Evolutionary conservation across 495 filamentous ascomycete species (phyloP).

Genomic region (Darksidea phi): DNA sequence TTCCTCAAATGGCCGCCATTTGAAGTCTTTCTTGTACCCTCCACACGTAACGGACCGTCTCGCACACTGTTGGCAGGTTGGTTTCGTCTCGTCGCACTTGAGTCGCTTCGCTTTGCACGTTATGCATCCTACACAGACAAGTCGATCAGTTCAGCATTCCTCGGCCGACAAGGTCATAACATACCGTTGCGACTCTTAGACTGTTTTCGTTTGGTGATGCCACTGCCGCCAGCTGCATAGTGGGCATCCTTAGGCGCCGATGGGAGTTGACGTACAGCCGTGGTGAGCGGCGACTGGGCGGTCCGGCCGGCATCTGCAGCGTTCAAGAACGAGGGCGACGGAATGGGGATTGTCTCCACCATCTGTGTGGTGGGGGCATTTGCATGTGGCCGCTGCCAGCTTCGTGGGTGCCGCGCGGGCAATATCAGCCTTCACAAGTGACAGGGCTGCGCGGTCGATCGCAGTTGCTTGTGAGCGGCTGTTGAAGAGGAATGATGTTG

Average conservation of each 20-base stretch:
- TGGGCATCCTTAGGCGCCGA: constrained; percentile 35
- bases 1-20: constrained; percentile 78
- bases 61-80: constrained; percentile 68
- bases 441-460: background rate
- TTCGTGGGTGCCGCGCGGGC: background rate
- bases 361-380: constrained; percentile 30
- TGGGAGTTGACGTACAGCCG: constrained; percentile 41
- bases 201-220: constrained; percentile 65
- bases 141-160: background rate
- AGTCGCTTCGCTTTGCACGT: constrained; percentile 78
- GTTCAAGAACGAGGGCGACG: constrained; percentile 61
- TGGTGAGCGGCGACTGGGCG: constrained; percentile 25
- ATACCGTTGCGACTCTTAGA: constrained; percentile 83
- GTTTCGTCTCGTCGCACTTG: constrained; percentile 79
- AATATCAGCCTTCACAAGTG: background rate
- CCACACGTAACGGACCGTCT: constrained; percentile 68
- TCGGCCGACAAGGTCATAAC: constrained; percentile 25
- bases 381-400: background rate
- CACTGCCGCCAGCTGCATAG: constrained; percentile 29
- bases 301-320: constrained; percentile 28
- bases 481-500: constrained; percentile 14
- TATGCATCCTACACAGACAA: constrained; percentile 58
- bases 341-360: constrained; percentile 61
- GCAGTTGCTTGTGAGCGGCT: background rate
- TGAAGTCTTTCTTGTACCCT: constrained; percentile 79